A percentile compares a stretch with the other conserved stretches of the same genome.
phyloP scores from a whole-genome alignment of 2,329 filamentous ascomycete genomes.

The Anthostomella pinea region DNA sequence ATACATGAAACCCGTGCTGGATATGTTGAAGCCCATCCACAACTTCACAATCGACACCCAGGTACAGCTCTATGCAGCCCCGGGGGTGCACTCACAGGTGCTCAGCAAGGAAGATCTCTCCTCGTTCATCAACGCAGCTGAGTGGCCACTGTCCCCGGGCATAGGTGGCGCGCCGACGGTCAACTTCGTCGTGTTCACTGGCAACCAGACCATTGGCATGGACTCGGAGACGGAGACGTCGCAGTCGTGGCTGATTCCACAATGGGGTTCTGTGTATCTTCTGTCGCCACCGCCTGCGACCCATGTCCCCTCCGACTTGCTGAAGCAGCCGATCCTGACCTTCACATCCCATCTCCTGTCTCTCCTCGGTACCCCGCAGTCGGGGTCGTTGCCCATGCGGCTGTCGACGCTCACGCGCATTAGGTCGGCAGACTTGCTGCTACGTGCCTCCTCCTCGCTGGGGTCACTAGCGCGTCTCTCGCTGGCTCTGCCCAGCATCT shows the following conservation, averaged over 20 bases:
- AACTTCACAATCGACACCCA: conserved; percentile 97
- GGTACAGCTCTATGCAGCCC: conserved; percentile 86
- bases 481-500: conserved; percentile 80
- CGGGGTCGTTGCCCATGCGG: conserved; percentile 79
- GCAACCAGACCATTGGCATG: conserved; percentile 66
- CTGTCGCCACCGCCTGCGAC: conserved; percentile 46
- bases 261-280: conserved; percentile 78
- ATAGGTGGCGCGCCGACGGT: conserved; percentile 92
- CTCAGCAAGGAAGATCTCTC: conserved; percentile 84
- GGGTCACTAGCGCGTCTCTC: conserved; percentile 89
- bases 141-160: conserved; percentile 93
- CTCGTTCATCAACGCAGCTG: conserved; percentile 94
- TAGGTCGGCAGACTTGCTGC: conserved; percentile 76
- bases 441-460: conserved; percentile 88
- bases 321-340: conserved; percentile 79
- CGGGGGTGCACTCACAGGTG: conserved; percentile 59
- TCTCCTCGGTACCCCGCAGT: conserved; percentile 78
- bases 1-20: conserved; percentile 78
- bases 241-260: conserved; percentile 84
- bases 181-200: conserved; percentile 92
- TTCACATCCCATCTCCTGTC: conserved; percentile 90
- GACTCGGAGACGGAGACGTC: conserved; percentile 46
- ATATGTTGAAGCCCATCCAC: conserved; percentile 77
- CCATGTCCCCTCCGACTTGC: conserved; percentile 60
- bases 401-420: conserved; percentile 84